A percentile compares a stretch with the other conserved stretches of the same genome.
Evolutionary conservation across 306 rosid species (phyloP).

Genomic region (Rosa lucieae): DNA sequence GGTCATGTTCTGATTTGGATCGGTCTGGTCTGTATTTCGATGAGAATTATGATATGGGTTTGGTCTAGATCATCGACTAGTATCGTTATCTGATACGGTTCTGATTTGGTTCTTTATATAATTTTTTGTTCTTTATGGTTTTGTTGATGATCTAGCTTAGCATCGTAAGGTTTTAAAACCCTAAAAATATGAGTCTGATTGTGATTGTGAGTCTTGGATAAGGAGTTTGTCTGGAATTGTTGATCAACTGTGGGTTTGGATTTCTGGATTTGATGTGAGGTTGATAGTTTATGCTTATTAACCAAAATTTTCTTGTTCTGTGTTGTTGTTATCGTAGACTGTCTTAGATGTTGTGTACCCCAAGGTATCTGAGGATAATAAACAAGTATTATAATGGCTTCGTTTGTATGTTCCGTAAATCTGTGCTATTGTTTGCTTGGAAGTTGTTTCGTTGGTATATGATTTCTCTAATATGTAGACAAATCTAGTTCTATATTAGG

Average conservation of each 20-base stretch:
- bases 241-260: not conserved
- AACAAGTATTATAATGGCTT: not conserved
- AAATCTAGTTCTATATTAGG: not conserved
- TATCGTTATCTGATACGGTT: not conserved
- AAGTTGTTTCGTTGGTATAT: not conserved
- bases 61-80: conserved; percentile 1
- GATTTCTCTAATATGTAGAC: not conserved
- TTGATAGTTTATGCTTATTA: too few relatives aligned
- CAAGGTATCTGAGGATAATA: not conserved
- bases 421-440: not conserved
- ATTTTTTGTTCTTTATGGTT: not conserved
- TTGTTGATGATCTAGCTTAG: not conserved
- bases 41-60: not conserved
- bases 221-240: not conserved
- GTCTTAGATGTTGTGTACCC: not conserved
- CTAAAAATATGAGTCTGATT: not conserved
- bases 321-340: not conserved
- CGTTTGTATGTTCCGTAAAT: not conserved
- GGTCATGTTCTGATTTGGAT: conserved; percentile 2
- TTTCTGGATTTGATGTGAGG: not conserved
- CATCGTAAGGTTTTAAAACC: not conserved
- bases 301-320: not conserved
- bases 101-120: not conserved
- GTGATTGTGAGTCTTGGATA: not conserved
- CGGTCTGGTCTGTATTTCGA: not conserved